These are phyloP conservation scores for Geopyxis carbonaria DNA, from an alignment of 495 filamentous ascomycete species.

Conservation along the genomic window DNA sequence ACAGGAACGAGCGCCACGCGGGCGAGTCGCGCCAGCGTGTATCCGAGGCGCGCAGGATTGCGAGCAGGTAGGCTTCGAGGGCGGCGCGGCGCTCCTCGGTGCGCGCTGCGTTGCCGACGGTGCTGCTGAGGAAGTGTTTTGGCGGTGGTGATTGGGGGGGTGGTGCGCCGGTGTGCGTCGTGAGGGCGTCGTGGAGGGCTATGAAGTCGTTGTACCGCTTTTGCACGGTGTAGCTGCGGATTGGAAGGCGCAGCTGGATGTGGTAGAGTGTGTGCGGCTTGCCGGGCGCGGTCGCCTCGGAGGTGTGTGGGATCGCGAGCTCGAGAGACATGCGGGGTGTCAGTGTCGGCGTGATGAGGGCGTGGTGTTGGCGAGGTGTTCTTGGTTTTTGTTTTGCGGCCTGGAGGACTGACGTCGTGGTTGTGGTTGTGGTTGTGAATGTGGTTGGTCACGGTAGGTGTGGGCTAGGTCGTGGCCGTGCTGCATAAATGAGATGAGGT, in stretches of 20 bases:
- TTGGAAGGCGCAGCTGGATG: constrained; percentile 70
- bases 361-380: constrained; percentile 8
- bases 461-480: too few species aligned
- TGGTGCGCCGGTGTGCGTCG: constrained; percentile 39
- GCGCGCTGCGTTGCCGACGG: constrained; percentile 53
- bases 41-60: constrained; percentile 61
- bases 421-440: too few species aligned
- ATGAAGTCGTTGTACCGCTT: constrained; percentile 94
- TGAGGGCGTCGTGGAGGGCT: constrained; percentile 53
- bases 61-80: constrained; percentile 65
- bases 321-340: constrained; percentile 43
- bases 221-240: constrained; percentile 69
- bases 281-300: constrained; percentile 36
- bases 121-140: constrained; percentile 77
- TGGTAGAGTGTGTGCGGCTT: constrained; percentile 86
- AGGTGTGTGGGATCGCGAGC: constrained; percentile 65
- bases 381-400: constrained; percentile 14
- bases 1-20: constrained; percentile 75
- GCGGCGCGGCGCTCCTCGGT: constrained; percentile 61
- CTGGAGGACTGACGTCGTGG: constrained; percentile 2
- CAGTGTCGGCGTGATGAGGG: constrained; percentile 11
- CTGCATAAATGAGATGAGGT: too few species aligned
- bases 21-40: constrained; percentile 68
- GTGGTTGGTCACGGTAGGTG: too few species aligned
- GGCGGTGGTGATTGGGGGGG: constrained; percentile 41